Evolutionary conservation across 176 grass and related monocot species (phyloP).

Genomic region (Hsuehochloa calcarea): DNA sequence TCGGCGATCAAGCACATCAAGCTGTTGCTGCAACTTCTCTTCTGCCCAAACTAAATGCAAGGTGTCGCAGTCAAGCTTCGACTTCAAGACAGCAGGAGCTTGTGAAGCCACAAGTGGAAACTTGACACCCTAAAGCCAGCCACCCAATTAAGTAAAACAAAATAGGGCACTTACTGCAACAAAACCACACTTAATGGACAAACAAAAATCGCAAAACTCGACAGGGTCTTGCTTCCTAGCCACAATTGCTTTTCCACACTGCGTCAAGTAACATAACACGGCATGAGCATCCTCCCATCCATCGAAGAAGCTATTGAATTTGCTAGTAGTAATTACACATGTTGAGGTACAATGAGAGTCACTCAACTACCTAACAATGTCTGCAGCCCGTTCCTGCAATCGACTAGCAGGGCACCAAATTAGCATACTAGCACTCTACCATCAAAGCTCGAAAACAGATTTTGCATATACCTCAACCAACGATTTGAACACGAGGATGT

Average conservation of each 20-base stretch:
- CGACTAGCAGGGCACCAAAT: background rate
- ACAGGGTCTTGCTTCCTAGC: slow-evolving; percentile 51
- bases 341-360: slow-evolving; percentile 57
- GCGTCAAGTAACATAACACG: slow-evolving; percentile 38
- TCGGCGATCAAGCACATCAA: slow-evolving; percentile 64
- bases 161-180: background rate
- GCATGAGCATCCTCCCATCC: slow-evolving; percentile 39
- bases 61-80: slow-evolving; percentile 58
- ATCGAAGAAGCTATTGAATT: slow-evolving; percentile 54
- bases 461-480: slow-evolving; percentile 45
- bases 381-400: slow-evolving; percentile 46
- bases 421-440: background rate
- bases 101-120: slow-evolving; percentile 51
- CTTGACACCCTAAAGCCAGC: slow-evolving; percentile 72
- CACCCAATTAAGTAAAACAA: slow-evolving; percentile 18
- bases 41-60: slow-evolving; percentile 74
- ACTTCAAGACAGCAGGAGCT: slow-evolving; percentile 54
- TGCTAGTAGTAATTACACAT: slow-evolving; percentile 53
- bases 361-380: slow-evolving; percentile 41
- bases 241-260: slow-evolving; percentile 48
- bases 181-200: background rate
- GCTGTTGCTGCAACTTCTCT: slow-evolving; percentile 80
- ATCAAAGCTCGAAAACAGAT: background rate
- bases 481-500: slow-evolving; percentile 54
- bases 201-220: slow-evolving; percentile 35